Evolutionary conservation across 257 asterid species (phyloP).

Genomic region (Scutellaria minor): DNA sequence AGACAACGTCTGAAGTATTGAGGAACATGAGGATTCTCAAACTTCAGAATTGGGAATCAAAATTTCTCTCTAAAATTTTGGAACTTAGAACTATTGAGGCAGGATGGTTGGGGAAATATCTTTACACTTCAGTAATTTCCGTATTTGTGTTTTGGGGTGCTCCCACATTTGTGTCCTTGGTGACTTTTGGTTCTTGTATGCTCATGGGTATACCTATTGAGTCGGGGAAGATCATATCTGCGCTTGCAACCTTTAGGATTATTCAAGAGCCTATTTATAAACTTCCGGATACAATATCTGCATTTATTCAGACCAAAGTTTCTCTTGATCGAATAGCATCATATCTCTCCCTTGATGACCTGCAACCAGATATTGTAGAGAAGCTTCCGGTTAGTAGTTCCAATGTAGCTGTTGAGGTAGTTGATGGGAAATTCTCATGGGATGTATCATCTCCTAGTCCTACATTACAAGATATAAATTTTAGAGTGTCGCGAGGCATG

Average conservation of each 20-base stretch:
- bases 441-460: slow-evolving; percentile 56
- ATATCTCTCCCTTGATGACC: slow-evolving; percentile 82
- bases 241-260: slow-evolving; percentile 87
- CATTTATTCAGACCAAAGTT: slow-evolving; percentile 89
- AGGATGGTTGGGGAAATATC: slow-evolving; percentile 70
- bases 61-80: slow-evolving; percentile 66
- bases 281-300: slow-evolving; percentile 82
- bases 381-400: slow-evolving; percentile 59
- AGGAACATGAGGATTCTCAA: slow-evolving; percentile 93
- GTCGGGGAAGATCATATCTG: slow-evolving; percentile 83
- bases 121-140: slow-evolving; percentile 57
- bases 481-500: slow-evolving; percentile 68
- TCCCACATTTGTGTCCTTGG: slow-evolving; percentile 75
- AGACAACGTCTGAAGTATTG: slow-evolving; percentile 83
- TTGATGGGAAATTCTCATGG: slow-evolving; percentile 79
- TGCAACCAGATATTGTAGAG: slow-evolving; percentile 58
- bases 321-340: slow-evolving; percentile 88
- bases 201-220: slow-evolving; percentile 81
- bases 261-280: slow-evolving; percentile 83
- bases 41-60: slow-evolving; percentile 94
- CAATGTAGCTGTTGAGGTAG: slow-evolving; percentile 60
- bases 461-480: slow-evolving; percentile 59
- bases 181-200: slow-evolving; percentile 76
- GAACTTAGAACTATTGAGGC: slow-evolving; percentile 67
- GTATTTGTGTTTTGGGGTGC: slow-evolving; percentile 76